These are phyloP conservation scores for Forsythia suspensa DNA, from an alignment of 257 asterid species.

Conservation along the genomic window DNA sequence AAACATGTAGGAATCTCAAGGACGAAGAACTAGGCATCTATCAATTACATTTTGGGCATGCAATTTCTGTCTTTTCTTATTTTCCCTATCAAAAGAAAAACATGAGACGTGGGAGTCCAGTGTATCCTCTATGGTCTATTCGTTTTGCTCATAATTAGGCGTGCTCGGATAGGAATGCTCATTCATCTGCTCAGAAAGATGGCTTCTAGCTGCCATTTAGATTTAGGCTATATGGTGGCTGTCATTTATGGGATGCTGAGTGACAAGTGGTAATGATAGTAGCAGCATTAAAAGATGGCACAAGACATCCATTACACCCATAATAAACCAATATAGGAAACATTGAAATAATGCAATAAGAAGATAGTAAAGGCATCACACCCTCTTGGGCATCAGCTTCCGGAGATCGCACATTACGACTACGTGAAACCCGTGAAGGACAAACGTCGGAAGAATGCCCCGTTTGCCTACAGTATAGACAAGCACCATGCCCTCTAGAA, in stretches of 20 bases:
- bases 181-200: neutral
- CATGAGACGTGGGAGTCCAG: neutral
- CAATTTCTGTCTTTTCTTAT: constrained; percentile 3
- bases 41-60: neutral
- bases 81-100: neutral
- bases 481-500: constrained; percentile 53
- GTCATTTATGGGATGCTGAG: neutral
- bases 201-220: neutral
- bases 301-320: constrained; percentile 10
- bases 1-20: neutral
- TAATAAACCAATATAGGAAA: constrained; percentile 8
- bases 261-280: neutral
- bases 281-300: neutral
- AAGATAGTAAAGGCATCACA: constrained; percentile 31
- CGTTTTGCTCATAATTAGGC: constrained; percentile 4
- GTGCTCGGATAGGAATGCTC: neutral
- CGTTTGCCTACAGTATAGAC: constrained; percentile 58
- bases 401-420: constrained; percentile 41
- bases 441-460: constrained; percentile 51
- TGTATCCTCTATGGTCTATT: neutral
- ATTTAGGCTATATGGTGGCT: neutral
- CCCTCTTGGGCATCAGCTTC: constrained; percentile 57
- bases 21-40: neutral
- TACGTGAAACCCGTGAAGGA: constrained; percentile 54
- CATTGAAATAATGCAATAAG: neutral